phyloP scores from a whole-genome alignment of 371 early-diverging fungal genomes.

The Furculomyces boomerangus region DNA sequence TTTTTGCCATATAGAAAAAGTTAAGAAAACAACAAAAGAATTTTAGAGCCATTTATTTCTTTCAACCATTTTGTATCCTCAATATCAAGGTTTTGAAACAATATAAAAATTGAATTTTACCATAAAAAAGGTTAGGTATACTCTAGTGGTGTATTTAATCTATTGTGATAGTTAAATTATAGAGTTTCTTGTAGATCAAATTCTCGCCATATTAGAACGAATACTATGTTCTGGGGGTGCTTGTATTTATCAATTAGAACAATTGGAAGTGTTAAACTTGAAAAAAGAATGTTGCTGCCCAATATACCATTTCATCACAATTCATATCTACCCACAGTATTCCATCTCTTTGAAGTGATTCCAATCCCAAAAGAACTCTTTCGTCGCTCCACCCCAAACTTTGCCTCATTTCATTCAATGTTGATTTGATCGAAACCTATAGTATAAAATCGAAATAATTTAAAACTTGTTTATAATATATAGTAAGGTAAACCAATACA shows the following conservation, averaged over 20 bases:
- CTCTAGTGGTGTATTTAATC: not conserved
- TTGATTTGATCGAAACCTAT: not conserved
- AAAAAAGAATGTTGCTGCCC: constrained; percentile 1
- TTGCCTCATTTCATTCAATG: not conserved
- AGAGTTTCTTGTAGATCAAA: not conserved
- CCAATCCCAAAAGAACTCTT: not conserved
- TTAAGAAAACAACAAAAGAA: too few species aligned
- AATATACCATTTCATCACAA: not conserved
- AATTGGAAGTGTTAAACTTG: constrained; percentile 1
- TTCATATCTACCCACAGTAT: not conserved
- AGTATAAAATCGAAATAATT: not conserved
- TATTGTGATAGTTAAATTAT: not conserved
- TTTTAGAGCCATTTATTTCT: too few species aligned
- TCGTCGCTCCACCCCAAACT: not conserved
- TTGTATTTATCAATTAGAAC: not conserved
- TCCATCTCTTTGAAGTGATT: not conserved
- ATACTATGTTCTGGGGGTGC: constrained; percentile 3
- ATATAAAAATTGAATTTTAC: not conserved
- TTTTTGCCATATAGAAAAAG: too few species aligned
- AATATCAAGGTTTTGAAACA: not conserved
- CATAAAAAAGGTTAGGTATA: not conserved
- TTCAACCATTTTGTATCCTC: too few species aligned
- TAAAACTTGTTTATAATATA: not conserved
- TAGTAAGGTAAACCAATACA: not conserved
- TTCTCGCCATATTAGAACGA: not conserved